A percentile compares a stretch with the other conserved stretches of the same genome.
Conservation (phyloP, 495 filamentous ascomycete species). For the Aspergillus avenaceus region DNA sequence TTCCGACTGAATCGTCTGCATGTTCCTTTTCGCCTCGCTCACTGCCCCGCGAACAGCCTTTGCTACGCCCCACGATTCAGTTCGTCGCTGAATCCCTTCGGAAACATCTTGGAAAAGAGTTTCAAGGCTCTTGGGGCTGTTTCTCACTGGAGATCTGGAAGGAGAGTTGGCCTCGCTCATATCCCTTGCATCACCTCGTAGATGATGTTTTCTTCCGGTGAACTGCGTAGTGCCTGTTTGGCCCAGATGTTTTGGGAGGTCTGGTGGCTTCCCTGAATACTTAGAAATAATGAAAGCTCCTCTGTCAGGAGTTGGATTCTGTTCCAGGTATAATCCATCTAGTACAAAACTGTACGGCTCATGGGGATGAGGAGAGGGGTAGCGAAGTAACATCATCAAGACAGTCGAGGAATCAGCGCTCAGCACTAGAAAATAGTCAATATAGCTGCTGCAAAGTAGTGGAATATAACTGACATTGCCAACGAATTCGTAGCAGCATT, state of each 20-base stretch:
- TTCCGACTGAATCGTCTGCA: slow-evolving; percentile 57
- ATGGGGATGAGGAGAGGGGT: slow-evolving; percentile 59
- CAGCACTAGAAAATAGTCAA: slow-evolving; percentile 58
- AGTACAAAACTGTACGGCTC: slow-evolving; percentile 73
- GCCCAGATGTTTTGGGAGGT: slow-evolving; percentile 26
- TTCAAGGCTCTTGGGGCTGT: slow-evolving; percentile 64
- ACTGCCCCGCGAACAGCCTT: slow-evolving; percentile 88
- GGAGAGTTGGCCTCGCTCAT: slow-evolving; percentile 30
- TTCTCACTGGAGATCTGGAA: slow-evolving; percentile 50
- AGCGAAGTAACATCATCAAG: slow-evolving; percentile 75
- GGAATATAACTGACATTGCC: slow-evolving; percentile 76
- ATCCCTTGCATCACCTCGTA: slow-evolving; percentile 31
- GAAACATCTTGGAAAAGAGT: slow-evolving; percentile 80
- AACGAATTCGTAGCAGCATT: slow-evolving; percentile 90
- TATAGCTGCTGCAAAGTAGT: too few species aligned
- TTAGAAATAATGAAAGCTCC: slow-evolving; percentile 74
- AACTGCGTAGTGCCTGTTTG: slow-evolving; percentile 25
- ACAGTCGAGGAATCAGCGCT: slow-evolving; percentile 81
- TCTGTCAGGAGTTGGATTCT: slow-evolving; percentile 68
- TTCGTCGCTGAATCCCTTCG: slow-evolving; percentile 71
- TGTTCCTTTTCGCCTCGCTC: slow-evolving; percentile 72
- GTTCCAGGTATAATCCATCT: slow-evolving; percentile 81
- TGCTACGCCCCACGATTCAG: slow-evolving; percentile 84
- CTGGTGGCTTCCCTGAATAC: slow-evolving; percentile 68
- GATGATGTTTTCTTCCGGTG: slow-evolving; percentile 24